phyloP scores from a whole-genome alignment of 2,329 filamentous ascomycete species.

The Diplodia seriata region DNA sequence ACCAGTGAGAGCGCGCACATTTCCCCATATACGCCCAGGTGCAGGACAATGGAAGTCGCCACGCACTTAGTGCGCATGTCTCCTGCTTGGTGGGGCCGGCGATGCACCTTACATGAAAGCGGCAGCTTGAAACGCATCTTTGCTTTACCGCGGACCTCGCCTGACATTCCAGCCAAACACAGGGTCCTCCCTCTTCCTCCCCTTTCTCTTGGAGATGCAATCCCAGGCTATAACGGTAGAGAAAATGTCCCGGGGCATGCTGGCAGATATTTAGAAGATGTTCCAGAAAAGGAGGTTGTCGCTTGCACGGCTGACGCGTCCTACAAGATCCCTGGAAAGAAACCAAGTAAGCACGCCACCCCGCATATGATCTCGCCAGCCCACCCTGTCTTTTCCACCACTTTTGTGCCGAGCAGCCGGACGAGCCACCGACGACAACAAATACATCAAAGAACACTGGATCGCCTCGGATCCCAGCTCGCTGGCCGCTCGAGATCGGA shows the following conservation, averaged over 20 bases:
- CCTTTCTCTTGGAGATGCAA: not conserved
- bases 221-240: not conserved
- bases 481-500: too few species aligned
- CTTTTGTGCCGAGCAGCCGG: not conserved
- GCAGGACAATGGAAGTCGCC: not conserved
- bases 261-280: not conserved
- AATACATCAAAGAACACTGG: not conserved
- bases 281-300: not conserved
- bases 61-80: not conserved
- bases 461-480: too few species aligned
- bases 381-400: not conserved
- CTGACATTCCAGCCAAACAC: not conserved
- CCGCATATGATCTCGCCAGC: not conserved
- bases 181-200: not conserved
- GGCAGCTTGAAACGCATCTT: conserved; percentile 1
- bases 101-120: not conserved
- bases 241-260: not conserved
- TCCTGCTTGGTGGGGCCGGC: not conserved
- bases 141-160: not conserved
- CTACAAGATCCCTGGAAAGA: not conserved
- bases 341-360: not conserved
- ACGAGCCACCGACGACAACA: not conserved
- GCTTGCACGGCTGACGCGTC: not conserved
- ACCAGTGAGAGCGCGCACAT: not conserved
- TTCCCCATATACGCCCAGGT: not conserved